These are phyloP conservation scores for Aspergillus baeticus DNA, from an alignment of 495 filamentous ascomycete species.

Conservation along the genomic window DNA sequence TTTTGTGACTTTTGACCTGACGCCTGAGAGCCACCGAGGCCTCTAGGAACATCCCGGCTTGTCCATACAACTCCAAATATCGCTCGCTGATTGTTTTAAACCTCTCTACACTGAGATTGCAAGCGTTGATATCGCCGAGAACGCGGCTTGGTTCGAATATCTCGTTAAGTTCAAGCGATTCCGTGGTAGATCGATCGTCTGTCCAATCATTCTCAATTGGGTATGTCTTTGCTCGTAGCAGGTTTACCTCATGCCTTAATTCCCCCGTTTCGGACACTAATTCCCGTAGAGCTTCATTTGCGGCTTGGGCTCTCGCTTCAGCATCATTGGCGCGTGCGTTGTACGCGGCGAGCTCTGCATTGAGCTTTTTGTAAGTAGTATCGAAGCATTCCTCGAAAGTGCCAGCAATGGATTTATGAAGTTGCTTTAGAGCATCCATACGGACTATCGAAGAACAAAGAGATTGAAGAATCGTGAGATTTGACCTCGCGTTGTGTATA, in stretches of 20 bases:
- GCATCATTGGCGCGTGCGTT: slow-evolving; percentile 24
- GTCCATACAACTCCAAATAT: slow-evolving; percentile 36
- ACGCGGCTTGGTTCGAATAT: slow-evolving; percentile 31
- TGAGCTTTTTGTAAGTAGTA: slow-evolving; percentile 29
- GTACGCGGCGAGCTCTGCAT: slow-evolving; percentile 22
- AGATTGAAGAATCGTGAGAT: not conserved
- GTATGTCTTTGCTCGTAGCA: slow-evolving; percentile 25
- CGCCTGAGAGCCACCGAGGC: slow-evolving; percentile 29
- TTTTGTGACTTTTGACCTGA: slow-evolving; percentile 36
- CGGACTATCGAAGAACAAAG: not conserved
- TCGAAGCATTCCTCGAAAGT: slow-evolving; percentile 32
- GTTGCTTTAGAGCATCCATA: slow-evolving; percentile 41
- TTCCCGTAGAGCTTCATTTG: slow-evolving; percentile 24
- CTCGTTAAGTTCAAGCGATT: slow-evolving; percentile 20
- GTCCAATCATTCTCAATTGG: slow-evolving; percentile 16
- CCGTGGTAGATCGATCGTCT: slow-evolving; percentile 11
- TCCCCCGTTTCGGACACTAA: slow-evolving; percentile 19
- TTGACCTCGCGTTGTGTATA: not conserved
- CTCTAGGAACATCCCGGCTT: slow-evolving; percentile 24
- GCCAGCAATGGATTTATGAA: slow-evolving; percentile 33
- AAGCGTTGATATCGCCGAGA: slow-evolving; percentile 6
- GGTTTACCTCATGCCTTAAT: slow-evolving; percentile 26
- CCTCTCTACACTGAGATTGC: not conserved
- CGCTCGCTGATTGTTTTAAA: slow-evolving; percentile 21
- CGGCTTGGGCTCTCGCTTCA: slow-evolving; percentile 19